Base-by-base conservation (phyloP, 192 early-diverging fungal genomes). In the Rhizoclosmatium globosum region DNA sequence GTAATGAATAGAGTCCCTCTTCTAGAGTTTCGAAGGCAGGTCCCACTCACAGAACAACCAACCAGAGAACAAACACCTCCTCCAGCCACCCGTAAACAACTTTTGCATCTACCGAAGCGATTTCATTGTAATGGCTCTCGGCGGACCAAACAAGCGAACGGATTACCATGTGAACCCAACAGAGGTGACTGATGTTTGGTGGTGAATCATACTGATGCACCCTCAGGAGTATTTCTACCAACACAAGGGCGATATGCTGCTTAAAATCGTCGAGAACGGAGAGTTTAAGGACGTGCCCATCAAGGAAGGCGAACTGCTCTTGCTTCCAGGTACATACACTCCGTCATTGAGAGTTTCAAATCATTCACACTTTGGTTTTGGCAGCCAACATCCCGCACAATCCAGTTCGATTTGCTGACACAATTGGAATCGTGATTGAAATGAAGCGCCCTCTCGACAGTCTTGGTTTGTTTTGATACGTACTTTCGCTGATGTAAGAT, bases 111-210 rank as follows among this genome's bases (percentile, higher is more conserved):
- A 92, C 74, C 91, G 93, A 57, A 89, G 92, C 38, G 95, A 97
- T 83, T 97, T 93, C 80, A 94, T 92, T 68, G 90, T 99, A 66
- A 96, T 97, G 96, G 92, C 91, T 2, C 92, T 98, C 3, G 97
- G 96, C 9, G 85, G 87, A 2, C 98, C 98, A 47, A 99, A 99
- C 85, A 89, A 90, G 62, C 91, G 98, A 42, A 97, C 95, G 19
- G 98, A 99, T 86, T 99, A 95, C 85, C 98, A 99, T 79, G 85
- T 98, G 74, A 99, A 99, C 85, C 89, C 92, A 68, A 99, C 98
- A 3, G 98, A 99, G 89, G 93, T 53, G 50, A n/a, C 38, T 2
- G n/a, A 21, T 6, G 19, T 21, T 41, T 1, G 41, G 23, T 64
- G 19, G 41, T 41, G 62, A 13, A 21, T 64, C 62, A 64, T 21